Percentiles rank a stretch among this genome's conserved stretches.
Conservation (phyloP, 768 basidiomycete genomes). For the Calocybe cyanea region DNA sequence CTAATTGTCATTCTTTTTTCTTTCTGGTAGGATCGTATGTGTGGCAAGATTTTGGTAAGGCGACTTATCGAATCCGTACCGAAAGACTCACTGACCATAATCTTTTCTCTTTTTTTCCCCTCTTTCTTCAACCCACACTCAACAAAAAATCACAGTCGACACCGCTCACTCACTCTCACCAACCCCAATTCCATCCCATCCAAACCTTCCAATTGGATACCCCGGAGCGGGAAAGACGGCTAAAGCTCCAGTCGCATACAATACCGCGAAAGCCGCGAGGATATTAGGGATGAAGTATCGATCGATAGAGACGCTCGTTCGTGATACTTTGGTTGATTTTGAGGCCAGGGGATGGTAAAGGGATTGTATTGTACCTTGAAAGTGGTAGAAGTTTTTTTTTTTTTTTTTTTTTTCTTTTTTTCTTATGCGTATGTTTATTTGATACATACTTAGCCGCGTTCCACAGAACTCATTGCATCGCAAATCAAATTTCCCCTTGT, state of each 20-base stretch:
- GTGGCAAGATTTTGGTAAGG: slow-evolving; percentile 28
- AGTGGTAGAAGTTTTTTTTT: too few species aligned
- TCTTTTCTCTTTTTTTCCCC: background rate
- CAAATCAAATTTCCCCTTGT: too few species aligned
- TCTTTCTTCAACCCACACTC: background rate
- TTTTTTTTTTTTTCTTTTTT: too few species aligned
- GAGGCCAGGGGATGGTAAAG: too few species aligned
- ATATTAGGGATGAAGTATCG: slow-evolving; percentile 41
- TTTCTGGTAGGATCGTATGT: slow-evolving; percentile 13
- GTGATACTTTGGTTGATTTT: slow-evolving; percentile 21
- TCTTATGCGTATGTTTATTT: too few species aligned
- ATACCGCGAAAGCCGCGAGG: slow-evolving; percentile 32
- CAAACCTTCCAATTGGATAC: slow-evolving; percentile 27
- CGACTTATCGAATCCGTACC: too few species aligned
- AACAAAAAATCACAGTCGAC: slow-evolving; percentile 35
- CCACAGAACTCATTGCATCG: too few species aligned
- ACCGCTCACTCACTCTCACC: slow-evolving; percentile 31
- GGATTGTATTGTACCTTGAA: too few species aligned
- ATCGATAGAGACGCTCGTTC: slow-evolving; percentile 34
- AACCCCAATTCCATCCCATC: slow-evolving; percentile 22
- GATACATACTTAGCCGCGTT: too few species aligned
- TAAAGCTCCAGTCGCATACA: slow-evolving; percentile 25
- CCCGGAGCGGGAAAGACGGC: slow-evolving; percentile 26
- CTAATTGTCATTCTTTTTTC: background rate
- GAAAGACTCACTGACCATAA: background rate